Percentiles rank a stretch among this genome's conserved stretches.
Conservation (phyloP, 352 stramenopile genomes). For the Phytophthora fragariae region DNA sequence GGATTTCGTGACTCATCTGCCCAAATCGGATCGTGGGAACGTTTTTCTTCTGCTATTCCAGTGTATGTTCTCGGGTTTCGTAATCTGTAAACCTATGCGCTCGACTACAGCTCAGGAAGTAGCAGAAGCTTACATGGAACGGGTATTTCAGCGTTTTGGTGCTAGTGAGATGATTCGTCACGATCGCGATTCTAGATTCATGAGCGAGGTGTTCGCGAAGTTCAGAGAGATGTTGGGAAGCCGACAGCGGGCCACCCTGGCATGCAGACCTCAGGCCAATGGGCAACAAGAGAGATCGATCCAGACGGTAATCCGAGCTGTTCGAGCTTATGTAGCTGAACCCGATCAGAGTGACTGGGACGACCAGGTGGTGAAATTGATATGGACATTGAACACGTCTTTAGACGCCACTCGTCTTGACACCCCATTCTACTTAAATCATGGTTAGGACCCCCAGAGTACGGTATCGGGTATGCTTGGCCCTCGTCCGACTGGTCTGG, state of each 20-base stretch:
- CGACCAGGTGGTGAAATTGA: background rate
- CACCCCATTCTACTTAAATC: constrained; percentile 1
- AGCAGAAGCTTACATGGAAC: background rate
- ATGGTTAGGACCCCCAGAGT: background rate
- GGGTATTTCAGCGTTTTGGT: background rate
- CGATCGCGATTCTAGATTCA: background rate
- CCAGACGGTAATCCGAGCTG: background rate
- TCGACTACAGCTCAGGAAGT: background rate
- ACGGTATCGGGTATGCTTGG: background rate
- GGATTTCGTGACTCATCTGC: no score
- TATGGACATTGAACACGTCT: background rate
- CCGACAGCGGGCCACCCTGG: background rate
- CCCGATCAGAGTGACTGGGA: constrained; percentile 9
- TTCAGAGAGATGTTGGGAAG: background rate
- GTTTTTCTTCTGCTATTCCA: background rate
- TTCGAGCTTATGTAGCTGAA: background rate
- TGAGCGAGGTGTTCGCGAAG: background rate
- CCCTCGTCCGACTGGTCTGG: background rate
- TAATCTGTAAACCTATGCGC: no score
- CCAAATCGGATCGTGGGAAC: no score
- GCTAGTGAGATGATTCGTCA: background rate
- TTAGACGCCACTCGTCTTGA: background rate
- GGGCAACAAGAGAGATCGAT: constrained; percentile 4
- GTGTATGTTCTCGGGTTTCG: no score
- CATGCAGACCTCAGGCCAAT: background rate